Evolutionary conservation across 2,329 filamentous ascomycete species (phyloP).

Genomic region (Fusarium sp.): DNA sequence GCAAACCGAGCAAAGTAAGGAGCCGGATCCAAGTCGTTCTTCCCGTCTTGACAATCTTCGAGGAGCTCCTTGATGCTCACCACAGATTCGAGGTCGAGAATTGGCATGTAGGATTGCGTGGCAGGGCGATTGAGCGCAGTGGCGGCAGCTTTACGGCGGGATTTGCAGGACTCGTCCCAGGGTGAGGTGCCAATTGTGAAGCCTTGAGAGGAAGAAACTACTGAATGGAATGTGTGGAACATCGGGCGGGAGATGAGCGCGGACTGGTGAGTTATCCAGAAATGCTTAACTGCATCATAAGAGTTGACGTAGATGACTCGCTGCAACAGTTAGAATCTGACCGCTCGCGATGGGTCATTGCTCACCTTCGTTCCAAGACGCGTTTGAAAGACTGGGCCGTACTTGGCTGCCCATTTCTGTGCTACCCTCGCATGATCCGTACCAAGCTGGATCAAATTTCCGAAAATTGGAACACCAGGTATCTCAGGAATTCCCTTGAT

Average conservation of each 20-base stretch:
- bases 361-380: constrained; percentile 75
- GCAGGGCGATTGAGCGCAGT: constrained; percentile 83
- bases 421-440: constrained; percentile 68
- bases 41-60: constrained; percentile 72
- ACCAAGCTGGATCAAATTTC: constrained; percentile 72
- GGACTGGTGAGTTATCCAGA: constrained; percentile 85
- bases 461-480: constrained; percentile 72
- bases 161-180: constrained; percentile 86
- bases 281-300: constrained; percentile 78
- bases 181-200: constrained; percentile 88
- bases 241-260: constrained; percentile 82
- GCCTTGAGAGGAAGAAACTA: constrained; percentile 81
- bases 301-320: constrained; percentile 83
- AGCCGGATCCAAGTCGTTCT: constrained; percentile 75
- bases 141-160: constrained; percentile 80
- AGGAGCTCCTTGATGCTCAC: constrained; percentile 80
- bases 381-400: constrained; percentile 75
- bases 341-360: background rate
- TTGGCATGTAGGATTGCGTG: constrained; percentile 83
- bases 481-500: constrained; percentile 73
- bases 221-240: constrained; percentile 84
- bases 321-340: constrained; percentile 48
- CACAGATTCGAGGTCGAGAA: constrained; percentile 81
- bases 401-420: constrained; percentile 70
- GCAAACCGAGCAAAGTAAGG: constrained; percentile 82